Percentiles rank a stretch among this genome's conserved stretches.
Conservation (phyloP, 1,284 basidiomycete species). For the Ustilago hordei region DNA sequence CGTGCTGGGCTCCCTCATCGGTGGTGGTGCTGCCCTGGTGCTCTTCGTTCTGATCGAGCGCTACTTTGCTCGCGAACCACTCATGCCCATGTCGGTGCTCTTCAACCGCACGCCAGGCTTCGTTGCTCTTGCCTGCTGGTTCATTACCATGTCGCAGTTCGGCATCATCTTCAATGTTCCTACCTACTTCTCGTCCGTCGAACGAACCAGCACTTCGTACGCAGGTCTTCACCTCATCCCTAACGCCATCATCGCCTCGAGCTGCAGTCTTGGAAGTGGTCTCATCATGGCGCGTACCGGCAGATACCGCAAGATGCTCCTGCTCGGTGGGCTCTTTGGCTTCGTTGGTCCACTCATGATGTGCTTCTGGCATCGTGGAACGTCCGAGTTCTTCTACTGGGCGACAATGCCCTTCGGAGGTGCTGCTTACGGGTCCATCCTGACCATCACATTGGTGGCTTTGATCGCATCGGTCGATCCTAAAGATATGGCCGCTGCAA, state of each 20-base stretch:
- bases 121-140: conserved; percentile 70
- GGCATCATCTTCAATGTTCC: conserved; percentile 70
- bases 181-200: conserved; percentile 69
- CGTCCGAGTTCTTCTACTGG: conserved; percentile 68
- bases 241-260: conserved; percentile 69
- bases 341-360: conserved; percentile 69
- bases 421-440: conserved; percentile 67
- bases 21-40: conserved; percentile 73
- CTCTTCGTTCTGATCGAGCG: conserved; percentile 72
- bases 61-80: conserved; percentile 70
- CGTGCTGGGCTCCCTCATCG: conserved; percentile 59
- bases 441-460: conserved; percentile 70
- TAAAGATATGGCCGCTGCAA: conserved; percentile 69
- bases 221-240: conserved; percentile 70
- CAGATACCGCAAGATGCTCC: conserved; percentile 68
- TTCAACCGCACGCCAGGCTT: conserved; percentile 70
- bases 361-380: conserved; percentile 69
- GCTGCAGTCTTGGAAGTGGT: conserved; percentile 69
- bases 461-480: conserved; percentile 69
- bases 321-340: conserved; percentile 64
- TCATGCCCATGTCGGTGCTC: conserved; percentile 69
- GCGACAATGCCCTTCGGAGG: conserved; percentile 66
- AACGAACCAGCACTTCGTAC: conserved; percentile 66
- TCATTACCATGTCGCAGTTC: conserved; percentile 70
- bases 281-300: conserved; percentile 70